These are phyloP conservation scores for Termitomyces sp. DNA, from an alignment of 768 basidiomycete species.

Conservation along the genomic window DNA sequence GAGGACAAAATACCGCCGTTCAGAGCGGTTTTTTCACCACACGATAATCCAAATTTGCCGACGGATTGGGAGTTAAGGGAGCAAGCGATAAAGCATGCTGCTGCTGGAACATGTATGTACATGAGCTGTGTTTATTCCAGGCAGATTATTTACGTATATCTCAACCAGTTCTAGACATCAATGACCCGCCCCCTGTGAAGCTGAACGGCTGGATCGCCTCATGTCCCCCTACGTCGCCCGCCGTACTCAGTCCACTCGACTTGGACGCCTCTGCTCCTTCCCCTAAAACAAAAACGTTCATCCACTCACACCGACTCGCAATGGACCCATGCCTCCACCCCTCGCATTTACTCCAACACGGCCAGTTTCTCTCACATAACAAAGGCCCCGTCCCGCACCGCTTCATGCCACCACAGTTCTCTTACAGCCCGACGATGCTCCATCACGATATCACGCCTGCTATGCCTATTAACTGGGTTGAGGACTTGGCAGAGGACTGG, in stretches of 20 bases:
- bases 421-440: constrained; percentile 40
- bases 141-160: neutral
- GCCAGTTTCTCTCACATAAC: constrained; percentile 47
- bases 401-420: constrained; percentile 48
- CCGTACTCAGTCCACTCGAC: constrained; percentile 23
- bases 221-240: constrained; percentile 31
- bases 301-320: constrained; percentile 38
- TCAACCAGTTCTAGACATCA: neutral
- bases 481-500: constrained; percentile 32
- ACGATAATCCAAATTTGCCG: constrained; percentile 41
- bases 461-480: constrained; percentile 42
- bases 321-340: constrained; percentile 50
- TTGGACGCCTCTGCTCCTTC: constrained; percentile 19
- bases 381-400: constrained; percentile 40
- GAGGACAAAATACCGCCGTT: constrained; percentile 41
- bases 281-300: constrained; percentile 34
- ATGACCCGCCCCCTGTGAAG: constrained; percentile 23
- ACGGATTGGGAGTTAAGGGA: constrained; percentile 31
- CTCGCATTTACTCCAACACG: constrained; percentile 36
- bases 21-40: constrained; percentile 45
- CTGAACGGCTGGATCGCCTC: constrained; percentile 34
- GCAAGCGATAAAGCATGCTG: constrained; percentile 32
- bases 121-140: too few species aligned
- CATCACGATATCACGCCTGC: constrained; percentile 51
- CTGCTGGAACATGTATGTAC: constrained; percentile 30